phyloP scores from a whole-genome alignment of 108 stramenopile genomes.

The Skeletonema menzelii region DNA sequence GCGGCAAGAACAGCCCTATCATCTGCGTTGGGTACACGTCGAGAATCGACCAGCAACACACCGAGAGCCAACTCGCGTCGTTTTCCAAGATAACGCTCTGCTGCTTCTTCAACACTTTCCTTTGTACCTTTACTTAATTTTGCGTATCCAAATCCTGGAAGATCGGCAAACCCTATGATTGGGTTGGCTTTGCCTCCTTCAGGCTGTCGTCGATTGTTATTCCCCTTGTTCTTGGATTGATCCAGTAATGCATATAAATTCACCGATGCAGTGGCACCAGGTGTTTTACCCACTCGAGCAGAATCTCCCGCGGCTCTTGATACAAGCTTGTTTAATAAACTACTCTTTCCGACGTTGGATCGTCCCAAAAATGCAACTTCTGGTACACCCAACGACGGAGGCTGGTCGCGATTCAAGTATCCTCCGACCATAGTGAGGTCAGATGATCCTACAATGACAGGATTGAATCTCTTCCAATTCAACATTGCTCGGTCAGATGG shows the following conservation, averaged over 20 bases:
- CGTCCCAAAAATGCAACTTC: slow-evolving; percentile 92
- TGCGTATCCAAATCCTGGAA: slow-evolving; percentile 97
- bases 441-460: slow-evolving; percentile 24
- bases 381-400: slow-evolving; percentile 68
- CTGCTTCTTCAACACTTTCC: slow-evolving; percentile 76
- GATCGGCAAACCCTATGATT: slow-evolving; percentile 83
- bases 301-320: slow-evolving; percentile 44
- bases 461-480: slow-evolving; percentile 76
- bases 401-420: slow-evolving; percentile 60
- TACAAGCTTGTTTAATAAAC: slow-evolving; percentile 68
- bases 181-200: slow-evolving; percentile 32
- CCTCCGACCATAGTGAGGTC: slow-evolving; percentile 62
- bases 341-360: slow-evolving; percentile 94
- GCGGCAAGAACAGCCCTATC: slow-evolving; percentile 87
- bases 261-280: slow-evolving; percentile 82
- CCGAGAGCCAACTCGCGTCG: slow-evolving; percentile 85
- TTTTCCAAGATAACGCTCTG: slow-evolving; percentile 83
- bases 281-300: slow-evolving; percentile 86
- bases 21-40: slow-evolving; percentile 78
- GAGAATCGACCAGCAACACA: slow-evolving; percentile 86
- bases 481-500: slow-evolving; percentile 56
- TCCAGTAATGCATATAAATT: slow-evolving; percentile 72
- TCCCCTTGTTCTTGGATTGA: slow-evolving; percentile 20
- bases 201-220: slow-evolving; percentile 21
- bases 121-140: slow-evolving; percentile 84